Evolutionary conservation across 2,329 filamentous ascomycete genomes (phyloP).

Genomic region (Knufia fluminis): DNA sequence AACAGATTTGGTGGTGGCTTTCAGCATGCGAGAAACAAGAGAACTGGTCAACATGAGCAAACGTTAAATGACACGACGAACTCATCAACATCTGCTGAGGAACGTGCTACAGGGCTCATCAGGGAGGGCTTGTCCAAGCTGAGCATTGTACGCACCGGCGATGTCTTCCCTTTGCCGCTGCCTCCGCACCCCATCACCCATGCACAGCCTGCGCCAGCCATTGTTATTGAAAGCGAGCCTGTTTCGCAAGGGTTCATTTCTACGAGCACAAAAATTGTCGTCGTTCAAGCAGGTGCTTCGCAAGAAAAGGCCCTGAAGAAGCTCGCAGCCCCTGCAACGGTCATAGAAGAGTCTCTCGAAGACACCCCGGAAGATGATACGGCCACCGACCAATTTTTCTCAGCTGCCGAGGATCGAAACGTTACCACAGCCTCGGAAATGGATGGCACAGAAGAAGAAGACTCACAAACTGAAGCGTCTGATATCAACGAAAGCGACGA

Average conservation of each 20-base stretch:
- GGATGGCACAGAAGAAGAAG: conserved; percentile 48
- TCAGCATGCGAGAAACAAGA: conserved; percentile 21
- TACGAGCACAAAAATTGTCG: conserved; percentile 70
- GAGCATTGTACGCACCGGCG: conserved; percentile 72
- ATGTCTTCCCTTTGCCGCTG: conserved; percentile 70
- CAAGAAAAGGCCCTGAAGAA: conserved; percentile 35
- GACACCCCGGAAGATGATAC: conserved; percentile 63
- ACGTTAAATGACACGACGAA: conserved; percentile 5
- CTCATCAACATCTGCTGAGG: not conserved
- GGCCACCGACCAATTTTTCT: conserved; percentile 84
- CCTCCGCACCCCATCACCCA: conserved; percentile 77
- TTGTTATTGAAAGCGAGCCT: conserved; percentile 87
- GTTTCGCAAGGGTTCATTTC: conserved; percentile 78
- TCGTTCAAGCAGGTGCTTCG: conserved; percentile 47
- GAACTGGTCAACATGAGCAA: conserved; percentile 11
- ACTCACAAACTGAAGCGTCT: conserved; percentile 50
- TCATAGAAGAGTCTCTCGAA: conserved; percentile 50
- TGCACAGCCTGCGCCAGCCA: conserved; percentile 71
- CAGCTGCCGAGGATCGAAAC: conserved; percentile 70
- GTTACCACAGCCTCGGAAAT: conserved; percentile 39
- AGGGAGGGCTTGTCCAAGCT: conserved; percentile 64
- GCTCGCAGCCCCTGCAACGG: conserved; percentile 40
- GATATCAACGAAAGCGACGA: conserved; percentile 55
- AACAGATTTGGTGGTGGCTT: conserved; percentile 64
- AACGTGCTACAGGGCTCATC: conserved; percentile 42